Evolutionary conservation across 768 basidiomycete genomes (phyloP), one percentile per base, ranked within the genome.

Genomic region (Leucosporidium creatinivorum): DNA sequence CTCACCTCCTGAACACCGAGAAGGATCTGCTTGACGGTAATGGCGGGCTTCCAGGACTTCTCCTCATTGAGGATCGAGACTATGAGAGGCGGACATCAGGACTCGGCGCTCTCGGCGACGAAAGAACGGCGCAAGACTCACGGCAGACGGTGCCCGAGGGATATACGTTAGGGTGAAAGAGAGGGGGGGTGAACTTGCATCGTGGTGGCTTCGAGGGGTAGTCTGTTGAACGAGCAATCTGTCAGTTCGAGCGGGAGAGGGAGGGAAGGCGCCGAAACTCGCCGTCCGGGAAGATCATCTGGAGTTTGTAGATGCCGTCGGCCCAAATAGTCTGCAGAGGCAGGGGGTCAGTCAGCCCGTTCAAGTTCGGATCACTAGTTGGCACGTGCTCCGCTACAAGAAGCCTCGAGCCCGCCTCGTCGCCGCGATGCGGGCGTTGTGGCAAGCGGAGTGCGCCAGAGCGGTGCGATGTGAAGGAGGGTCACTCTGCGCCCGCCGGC

Each of bases 1-100:
- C 39, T 44, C 39, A 44, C 39, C 39, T 98, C 96, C 78, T 99
- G 96, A 60, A 99, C 89, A 63, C 96, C 96, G 17, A 97, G 82
- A 30, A 96, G 81, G 73, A 99, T 93, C 96, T 99, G 96, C 79
- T 98, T 99, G 80, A 99, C 93, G 2, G 96, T 98, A 74, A 99
- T 97, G 12, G 93, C 90, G 25, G 60, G 60, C 30, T 51, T 49
- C 96, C 96, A 99, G 1, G 87, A 88, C 78, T 99, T 98, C 80
- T 99, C 96, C 77, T 99, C 96, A 75, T 98, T 94, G 62, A 99
- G 80, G 76, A 99, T 99, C 15, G 93, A 97, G 36, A 99, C 39
- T 44, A 13, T 44, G 82, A 78, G 96, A 98, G 55, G 33, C 33
- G 15, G 15, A 44, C 8, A 44, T 44, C 8, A 44, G 39, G 8